These are phyloP conservation scores for Monosporascus sp. DNA, from an alignment of 2,329 filamentous ascomycete species.

Conservation along the genomic window DNA sequence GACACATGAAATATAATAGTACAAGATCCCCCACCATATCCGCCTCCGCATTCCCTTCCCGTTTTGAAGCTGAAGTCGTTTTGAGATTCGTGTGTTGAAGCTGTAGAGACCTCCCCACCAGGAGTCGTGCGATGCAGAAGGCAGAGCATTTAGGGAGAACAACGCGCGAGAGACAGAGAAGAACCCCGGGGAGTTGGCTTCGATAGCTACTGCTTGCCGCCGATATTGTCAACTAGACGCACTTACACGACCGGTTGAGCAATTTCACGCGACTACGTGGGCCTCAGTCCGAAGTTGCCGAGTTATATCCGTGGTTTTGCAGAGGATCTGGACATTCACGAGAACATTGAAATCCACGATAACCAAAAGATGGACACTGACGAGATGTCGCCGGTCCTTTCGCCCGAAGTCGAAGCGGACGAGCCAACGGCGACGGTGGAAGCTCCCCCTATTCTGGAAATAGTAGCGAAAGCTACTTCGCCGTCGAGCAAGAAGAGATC, in stretches of 20 bases:
- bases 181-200: too few relatives aligned
- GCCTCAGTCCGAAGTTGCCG: not conserved
- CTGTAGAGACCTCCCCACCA: not conserved
- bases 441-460: constrained; percentile 8
- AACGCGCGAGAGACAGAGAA: too few relatives aligned
- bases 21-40: constrained; percentile 6
- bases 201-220: constrained; percentile 10
- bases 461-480: constrained; percentile 8
- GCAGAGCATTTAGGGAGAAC: too few relatives aligned
- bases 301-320: too few relatives aligned
- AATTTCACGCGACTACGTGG: not conserved
- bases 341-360: not conserved
- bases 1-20: constrained; percentile 2
- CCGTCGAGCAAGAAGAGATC: constrained; percentile 25
- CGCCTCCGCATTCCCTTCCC: constrained; percentile 16
- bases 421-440: constrained; percentile 12
- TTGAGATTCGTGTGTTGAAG: not conserved
- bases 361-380: constrained; percentile 18
- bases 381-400: constrained; percentile 16
- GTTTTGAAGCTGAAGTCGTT: not conserved
- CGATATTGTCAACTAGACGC: constrained; percentile 11
- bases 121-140: not conserved
- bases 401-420: constrained; percentile 17
- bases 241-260: constrained; percentile 9
- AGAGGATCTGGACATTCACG: too few relatives aligned